Base-by-base conservation (phyloP, 2,329 filamentous ascomycete species). In the Sclerotinia glacialis region DNA sequence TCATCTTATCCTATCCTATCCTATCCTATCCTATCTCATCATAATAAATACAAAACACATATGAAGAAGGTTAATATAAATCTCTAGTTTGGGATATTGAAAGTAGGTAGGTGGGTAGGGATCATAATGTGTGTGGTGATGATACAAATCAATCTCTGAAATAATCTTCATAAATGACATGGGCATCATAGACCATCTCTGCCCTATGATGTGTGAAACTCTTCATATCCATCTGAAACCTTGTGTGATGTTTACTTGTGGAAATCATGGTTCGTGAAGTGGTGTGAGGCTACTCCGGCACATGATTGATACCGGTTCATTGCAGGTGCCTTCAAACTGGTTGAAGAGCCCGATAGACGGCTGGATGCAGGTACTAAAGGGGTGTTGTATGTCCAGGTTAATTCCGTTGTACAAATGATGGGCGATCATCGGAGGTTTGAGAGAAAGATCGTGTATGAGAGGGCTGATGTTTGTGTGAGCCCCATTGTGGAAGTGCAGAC, bases 341-440 rank as follows among this genome's bases (percentile, higher is more conserved):
- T 37, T 18, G 42, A 47, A 60, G 56, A 49, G 56, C 56, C 56
- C 56, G 56, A 60, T 47, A 60, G 56, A 60, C 56, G 56, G 56
- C 42, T 47, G 44, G 42, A 12, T 47, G 21, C 42, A 59, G 44
- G 21, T 31, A 18, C 18, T 47, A 34, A 44, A 47, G 42, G 31
- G 14, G 42, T 37, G 49, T 34, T 14, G 44, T 60, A 47, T 37
- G 5, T 34, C 8, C 11, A 47, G 56, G 31, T 23, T 47, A 34
- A 34, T 23, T 18, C 7, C 11, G 56, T 60, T 28, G 12, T 49
- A 60, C 56, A 11, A 4, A 18, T 49, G 18, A 37, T 47, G 44
- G 44, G 42, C 56, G 56, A 60, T 60, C 28, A 49, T 60, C 56
- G 56, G 56, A 23, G 56, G 42, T 14, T 28, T 46, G 56, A 46